phyloP scores from a whole-genome alignment of 805 yeast genomes.

The Tetrapisispora arboricola region DNA sequence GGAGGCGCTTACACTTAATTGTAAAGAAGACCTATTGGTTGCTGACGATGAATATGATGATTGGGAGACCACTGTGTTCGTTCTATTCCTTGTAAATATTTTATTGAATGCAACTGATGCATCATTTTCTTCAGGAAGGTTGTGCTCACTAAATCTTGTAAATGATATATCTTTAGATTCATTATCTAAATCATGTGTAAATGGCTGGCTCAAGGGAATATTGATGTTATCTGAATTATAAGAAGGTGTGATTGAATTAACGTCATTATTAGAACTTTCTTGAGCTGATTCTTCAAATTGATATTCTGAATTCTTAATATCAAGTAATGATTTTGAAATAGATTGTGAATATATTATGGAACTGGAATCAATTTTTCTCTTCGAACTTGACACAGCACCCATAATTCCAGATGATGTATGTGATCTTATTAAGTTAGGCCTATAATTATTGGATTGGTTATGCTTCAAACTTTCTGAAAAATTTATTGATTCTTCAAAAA shows the following conservation, averaged over 20 bases:
- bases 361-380: neutral
- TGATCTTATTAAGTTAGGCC: neutral
- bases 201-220: neutral
- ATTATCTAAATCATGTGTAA: neutral
- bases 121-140: constrained; percentile 24
- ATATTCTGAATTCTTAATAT: neutral
- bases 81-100: constrained; percentile 16
- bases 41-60: constrained; percentile 16
- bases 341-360: neutral
- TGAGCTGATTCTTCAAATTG: neutral
- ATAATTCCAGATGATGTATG: neutral
- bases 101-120: constrained; percentile 30
- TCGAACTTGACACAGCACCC: neutral
- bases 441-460: neutral
- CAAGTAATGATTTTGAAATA: neutral
- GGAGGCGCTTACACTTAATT: constrained; percentile 5
- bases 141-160: neutral
- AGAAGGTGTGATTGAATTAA: neutral
- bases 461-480: neutral
- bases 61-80: constrained; percentile 19
- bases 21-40: constrained; percentile 7
- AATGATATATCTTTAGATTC: neutral
- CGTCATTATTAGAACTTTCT: neutral
- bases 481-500: neutral
- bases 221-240: constrained; percentile 1